phyloP scores from a whole-genome alignment of 805 yeast genomes.

The Wickerhamomyces queroliae region DNA sequence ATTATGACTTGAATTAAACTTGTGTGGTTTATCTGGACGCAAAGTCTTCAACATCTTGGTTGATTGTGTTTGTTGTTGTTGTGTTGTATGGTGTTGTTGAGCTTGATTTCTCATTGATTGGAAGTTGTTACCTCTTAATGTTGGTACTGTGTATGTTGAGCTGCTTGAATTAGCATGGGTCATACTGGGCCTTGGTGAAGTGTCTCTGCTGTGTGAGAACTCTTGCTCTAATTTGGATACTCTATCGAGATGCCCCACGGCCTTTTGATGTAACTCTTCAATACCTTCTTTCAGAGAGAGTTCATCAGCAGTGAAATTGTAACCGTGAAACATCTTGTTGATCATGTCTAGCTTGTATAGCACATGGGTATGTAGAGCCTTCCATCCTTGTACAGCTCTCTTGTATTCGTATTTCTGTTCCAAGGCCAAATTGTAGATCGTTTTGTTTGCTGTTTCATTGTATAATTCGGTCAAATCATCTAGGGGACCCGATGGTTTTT shows the following conservation, averaged over 20 bases:
- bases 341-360: slow-evolving; percentile 49
- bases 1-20: slow-evolving; percentile 9
- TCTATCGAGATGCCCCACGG: slow-evolving; percentile 34
- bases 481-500: slow-evolving; percentile 54
- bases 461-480: slow-evolving; percentile 56
- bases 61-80: slow-evolving; percentile 9
- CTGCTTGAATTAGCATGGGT: background rate
- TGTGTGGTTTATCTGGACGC: slow-evolving; percentile 21
- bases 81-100: slow-evolving; percentile 12
- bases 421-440: slow-evolving; percentile 49
- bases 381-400: slow-evolving; percentile 70
- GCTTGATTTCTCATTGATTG: slow-evolving; percentile 20
- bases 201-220: background rate
- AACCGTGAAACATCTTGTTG: slow-evolving; percentile 33
- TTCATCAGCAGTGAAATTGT: slow-evolving; percentile 39
- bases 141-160: slow-evolving; percentile 15
- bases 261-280: slow-evolving; percentile 16
- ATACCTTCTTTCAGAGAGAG: slow-evolving; percentile 28
- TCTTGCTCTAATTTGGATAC: slow-evolving; percentile 19
- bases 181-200: background rate
- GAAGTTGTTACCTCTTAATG: slow-evolving; percentile 17
- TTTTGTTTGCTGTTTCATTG: slow-evolving; percentile 53
- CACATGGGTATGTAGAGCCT: slow-evolving; percentile 56
- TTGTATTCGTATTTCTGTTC: slow-evolving; percentile 50
- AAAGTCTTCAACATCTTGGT: slow-evolving; percentile 28